phyloP scores from a whole-genome alignment of 768 basidiomycete genomes.

The Lentinula detonsa region DNA sequence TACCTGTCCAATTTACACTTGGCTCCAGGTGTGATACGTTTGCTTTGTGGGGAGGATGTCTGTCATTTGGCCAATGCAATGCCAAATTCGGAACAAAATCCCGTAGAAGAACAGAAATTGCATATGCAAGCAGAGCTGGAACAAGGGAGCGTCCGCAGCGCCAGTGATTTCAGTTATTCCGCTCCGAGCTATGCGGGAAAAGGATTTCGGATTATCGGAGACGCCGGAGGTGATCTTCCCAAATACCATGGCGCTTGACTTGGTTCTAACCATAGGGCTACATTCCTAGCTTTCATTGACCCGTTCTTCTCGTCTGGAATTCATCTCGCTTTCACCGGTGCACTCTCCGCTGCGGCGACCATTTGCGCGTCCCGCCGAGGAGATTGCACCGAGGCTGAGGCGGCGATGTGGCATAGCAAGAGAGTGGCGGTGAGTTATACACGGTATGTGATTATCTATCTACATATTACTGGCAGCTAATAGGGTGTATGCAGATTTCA shows the following conservation, averaged over 20 bases:
- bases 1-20: constrained; percentile 19
- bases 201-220: constrained; percentile 56
- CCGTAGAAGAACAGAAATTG: neutral
- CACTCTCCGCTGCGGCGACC: constrained; percentile 49
- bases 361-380: constrained; percentile 51
- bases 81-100: neutral
- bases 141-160: constrained; percentile 41
- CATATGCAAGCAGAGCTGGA: constrained; percentile 16
- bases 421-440: constrained; percentile 55
- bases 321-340: constrained; percentile 61
- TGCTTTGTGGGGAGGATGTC: neutral
- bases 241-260: neutral
- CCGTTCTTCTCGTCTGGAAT: constrained; percentile 63
- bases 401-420: constrained; percentile 49
- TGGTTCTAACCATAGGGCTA: neutral
- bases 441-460: constrained; percentile 25
- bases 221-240: constrained; percentile 50
- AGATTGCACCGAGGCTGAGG: constrained; percentile 39
- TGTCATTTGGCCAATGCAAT: neutral
- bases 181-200: constrained; percentile 49
- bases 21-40: constrained; percentile 16
- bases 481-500: constrained; percentile 40
- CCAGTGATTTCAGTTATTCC: constrained; percentile 62
- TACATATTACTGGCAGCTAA: neutral
- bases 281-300: constrained; percentile 48